Evolutionary conservation across 495 filamentous ascomycete species (phyloP), one percentile per base, ranked within the genome.

Genomic region (Neurospora intermedia): DNA sequence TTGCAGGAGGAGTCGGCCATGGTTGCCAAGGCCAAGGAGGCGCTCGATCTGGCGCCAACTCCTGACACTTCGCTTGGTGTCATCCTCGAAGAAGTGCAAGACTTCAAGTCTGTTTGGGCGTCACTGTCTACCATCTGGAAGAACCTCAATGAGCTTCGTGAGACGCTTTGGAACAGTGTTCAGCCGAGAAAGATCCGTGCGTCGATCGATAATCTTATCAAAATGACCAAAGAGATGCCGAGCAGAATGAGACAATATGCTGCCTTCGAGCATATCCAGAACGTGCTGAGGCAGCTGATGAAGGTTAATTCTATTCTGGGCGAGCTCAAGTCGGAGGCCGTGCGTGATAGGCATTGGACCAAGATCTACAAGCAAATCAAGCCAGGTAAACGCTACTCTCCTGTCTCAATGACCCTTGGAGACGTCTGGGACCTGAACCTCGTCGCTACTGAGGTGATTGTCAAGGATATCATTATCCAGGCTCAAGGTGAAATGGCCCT

Each of bases 191-290:
- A 98, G 82, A 88, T 98, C 73, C 88, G 96, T 40, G 88, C 92
- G 73, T 91, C 93, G 18, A 89, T 99, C 69, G 96, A 99, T 78
- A 89, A 90, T 43, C 86, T 98, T 40, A 92, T 98, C 79, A 97
- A 97, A 83, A 96, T 97, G 91, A 97, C 94, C 69, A 99, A 97
- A 84, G 94, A 98, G 73, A 99, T 99, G 96, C 96, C 96, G 0
- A 97, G 93, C 81, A 90, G 96, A 62, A 99, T 98, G 96, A 90
- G 96, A 69, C 96, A 99, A 77, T 99, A 99, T 81, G 96, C 96
- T 75, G 96, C 96, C 15, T 99, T 99, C 80, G 96, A 98, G 81
- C 94, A 99, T 77, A 92, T 98, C 42, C 96, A 99, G 77, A 92
- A 89, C 73, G 91, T 95, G 38, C 87, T 98, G n/a, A 92, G 93